A percentile compares a stretch with the other conserved stretches of the same genome.
These are phyloP conservation scores for Theileria orientalis DNA, from an alignment of 169 alveolate genomes.

Conservation along the genomic window DNA sequence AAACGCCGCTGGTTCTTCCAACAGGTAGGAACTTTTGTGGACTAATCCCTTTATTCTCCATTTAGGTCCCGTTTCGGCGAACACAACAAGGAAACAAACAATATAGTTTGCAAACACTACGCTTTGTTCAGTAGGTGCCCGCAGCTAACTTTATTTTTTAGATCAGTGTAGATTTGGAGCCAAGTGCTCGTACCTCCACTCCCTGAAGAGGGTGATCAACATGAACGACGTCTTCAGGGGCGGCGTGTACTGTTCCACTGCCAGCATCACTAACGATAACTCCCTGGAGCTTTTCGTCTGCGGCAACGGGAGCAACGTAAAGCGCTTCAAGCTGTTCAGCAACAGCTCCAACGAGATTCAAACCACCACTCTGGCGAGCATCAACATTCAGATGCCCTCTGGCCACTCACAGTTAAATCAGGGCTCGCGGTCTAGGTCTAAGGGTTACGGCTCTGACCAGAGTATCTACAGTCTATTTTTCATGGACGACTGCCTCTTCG, in stretches of 20 bases:
- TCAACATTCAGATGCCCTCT: constrained; percentile 17
- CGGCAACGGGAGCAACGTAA: constrained; percentile 49
- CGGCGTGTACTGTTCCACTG: constrained; percentile 41
- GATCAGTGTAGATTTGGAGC: constrained; percentile 65
- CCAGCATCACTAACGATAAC: constrained; percentile 29
- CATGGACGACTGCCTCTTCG: constrained; percentile 62
- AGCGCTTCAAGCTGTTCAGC: constrained; percentile 38
- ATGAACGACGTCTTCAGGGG: constrained; percentile 39
- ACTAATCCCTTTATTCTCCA: background rate
- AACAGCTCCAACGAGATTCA: constrained; percentile 42
- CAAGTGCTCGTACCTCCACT: constrained; percentile 52
- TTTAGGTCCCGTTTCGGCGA: constrained; percentile 10
- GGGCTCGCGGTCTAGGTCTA: background rate
- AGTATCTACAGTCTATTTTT: constrained; percentile 43
- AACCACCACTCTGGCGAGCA: constrained; percentile 20
- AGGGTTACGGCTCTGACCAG: constrained; percentile 26
- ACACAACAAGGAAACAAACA: constrained; percentile 17
- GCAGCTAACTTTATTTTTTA: background rate
- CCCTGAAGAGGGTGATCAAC: constrained; percentile 23
- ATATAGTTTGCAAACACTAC: constrained; percentile 42
- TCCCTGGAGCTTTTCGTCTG: constrained; percentile 49
- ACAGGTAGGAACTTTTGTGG: background rate
- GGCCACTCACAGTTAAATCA: constrained; percentile 6
- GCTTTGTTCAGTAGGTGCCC: constrained; percentile 32
- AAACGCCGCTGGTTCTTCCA: constrained; percentile 8